phyloP scores from a whole-genome alignment of 192 early-diverging fungal species.

The Lunasporangiospora selenospora region DNA sequence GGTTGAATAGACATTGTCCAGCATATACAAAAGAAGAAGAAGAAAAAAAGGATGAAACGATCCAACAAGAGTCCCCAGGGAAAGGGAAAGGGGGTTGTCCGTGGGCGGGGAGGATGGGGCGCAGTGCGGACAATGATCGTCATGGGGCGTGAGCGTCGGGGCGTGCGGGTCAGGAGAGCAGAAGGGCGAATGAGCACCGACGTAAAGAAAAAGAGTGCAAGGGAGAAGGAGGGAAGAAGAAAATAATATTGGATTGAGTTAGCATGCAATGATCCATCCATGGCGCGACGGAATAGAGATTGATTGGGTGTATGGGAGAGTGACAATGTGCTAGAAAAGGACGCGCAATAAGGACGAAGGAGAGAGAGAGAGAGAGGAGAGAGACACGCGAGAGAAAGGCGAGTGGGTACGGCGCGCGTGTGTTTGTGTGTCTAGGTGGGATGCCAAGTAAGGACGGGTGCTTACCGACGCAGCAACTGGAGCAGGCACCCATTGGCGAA shows the following conservation, averaged over 20 bases:
- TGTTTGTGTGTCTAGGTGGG: no score
- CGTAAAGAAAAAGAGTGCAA: background rate
- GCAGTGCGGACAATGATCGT: background rate
- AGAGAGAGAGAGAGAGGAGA: background rate
- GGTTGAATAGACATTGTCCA: background rate
- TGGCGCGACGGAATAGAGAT: no score
- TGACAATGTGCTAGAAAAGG: background rate
- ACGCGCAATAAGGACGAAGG: background rate
- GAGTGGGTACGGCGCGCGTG: no score
- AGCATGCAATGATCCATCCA: no score
- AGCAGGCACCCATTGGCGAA: constrained; percentile 50
- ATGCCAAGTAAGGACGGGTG: background rate
- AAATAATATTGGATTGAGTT: no score
- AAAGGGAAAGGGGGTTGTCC: background rate
- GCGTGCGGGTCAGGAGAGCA: background rate
- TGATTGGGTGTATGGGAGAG: background rate
- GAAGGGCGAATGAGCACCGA: background rate
- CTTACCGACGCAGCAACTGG: constrained; percentile 48
- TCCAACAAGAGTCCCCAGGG: constrained; percentile 8
- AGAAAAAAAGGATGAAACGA: constrained; percentile 3
- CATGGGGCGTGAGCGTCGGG: background rate
- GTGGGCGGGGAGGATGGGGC: background rate
- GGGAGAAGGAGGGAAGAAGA: background rate
- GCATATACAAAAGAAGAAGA: background rate
- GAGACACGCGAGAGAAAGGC: background rate